Evolutionary conservation across 805 yeast species (phyloP).

Genomic region (Kazachstania kunashirensis): DNA sequence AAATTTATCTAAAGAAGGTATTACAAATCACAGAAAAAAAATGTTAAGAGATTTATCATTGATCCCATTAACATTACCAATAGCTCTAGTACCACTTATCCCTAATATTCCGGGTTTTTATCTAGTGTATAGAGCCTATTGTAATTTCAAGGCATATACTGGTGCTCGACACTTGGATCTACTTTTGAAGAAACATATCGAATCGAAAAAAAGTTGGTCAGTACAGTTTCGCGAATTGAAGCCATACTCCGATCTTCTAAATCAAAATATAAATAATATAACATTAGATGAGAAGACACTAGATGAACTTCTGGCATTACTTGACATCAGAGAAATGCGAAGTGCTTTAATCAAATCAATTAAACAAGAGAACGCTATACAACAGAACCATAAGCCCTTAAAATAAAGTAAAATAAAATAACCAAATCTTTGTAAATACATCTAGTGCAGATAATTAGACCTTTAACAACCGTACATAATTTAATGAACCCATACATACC

Average conservation of each 20-base stretch:
- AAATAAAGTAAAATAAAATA: too few species aligned
- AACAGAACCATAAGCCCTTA: too few species aligned
- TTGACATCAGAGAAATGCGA: slow-evolving; percentile 38
- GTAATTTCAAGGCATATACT: slow-evolving; percentile 67
- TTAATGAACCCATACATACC: too few species aligned
- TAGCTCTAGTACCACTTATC: slow-evolving; percentile 71
- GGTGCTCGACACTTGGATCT: slow-evolving; percentile 64
- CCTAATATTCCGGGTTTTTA: slow-evolving; percentile 93
- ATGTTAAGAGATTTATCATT: slow-evolving; percentile 45
- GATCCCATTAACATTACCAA: slow-evolving; percentile 71
- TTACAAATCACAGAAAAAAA: slow-evolving; percentile 45
- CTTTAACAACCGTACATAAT: too few species aligned
- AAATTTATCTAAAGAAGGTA: slow-evolving; percentile 36
- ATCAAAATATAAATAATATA: neutral
- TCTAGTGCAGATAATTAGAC: too few species aligned
- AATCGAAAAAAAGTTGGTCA: neutral
- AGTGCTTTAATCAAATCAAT: slow-evolving; percentile 43
- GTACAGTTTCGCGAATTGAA: slow-evolving; percentile 28
- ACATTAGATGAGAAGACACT: slow-evolving; percentile 37
- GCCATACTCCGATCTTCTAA: slow-evolving; percentile 23
- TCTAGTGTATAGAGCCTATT: slow-evolving; percentile 68
- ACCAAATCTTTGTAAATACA: too few species aligned
- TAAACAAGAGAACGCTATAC: slow-evolving; percentile 35
- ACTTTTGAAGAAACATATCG: slow-evolving; percentile 37
- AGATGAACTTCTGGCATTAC: slow-evolving; percentile 35